Evolutionary conservation across 305 asterid genomes (phyloP), one percentile per base, ranked within the genome.

Genomic region (Fraxinus xanthoxyloides): DNA sequence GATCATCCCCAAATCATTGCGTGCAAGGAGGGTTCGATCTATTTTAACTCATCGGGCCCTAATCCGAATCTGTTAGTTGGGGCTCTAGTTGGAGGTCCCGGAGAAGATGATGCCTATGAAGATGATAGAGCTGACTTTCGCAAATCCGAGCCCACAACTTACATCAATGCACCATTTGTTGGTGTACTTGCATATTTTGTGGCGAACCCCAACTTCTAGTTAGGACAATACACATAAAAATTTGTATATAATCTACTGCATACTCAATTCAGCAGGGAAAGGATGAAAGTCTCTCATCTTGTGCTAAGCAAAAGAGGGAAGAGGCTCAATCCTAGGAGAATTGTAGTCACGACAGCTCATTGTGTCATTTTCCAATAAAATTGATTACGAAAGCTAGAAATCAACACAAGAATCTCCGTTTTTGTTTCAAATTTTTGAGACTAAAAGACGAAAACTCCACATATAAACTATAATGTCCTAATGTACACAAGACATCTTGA

Each of bases 131-230:
- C 73, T 5, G 82, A 84, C 26, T 84, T 76, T 65, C 79, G 80
- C 74, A 87, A 86, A 54, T 84, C 87, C 4, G 89, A 86, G 85
- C 85, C 89, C 12, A 84, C 87, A 76, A 84, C 89, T 61, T 86
- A 86, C 51, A 86, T 84, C 26, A 86, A 85, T 63, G 87, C 89
- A 40, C 89, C 89, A 32, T 81, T 86, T 4, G 87, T 86, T n/a
- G 89, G 87, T 19, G 83, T 86, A 56, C 82, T 84, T 76, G 89
- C 89, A 1, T 69, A 69, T 69, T 69, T 69, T 69, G 75, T 30
- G 75, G 75, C 40, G 23, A 69, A 69, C 38, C 75, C 75, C 32
- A 69, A 69, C 36, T 2, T 69, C 9, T 69, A 69, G 7, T 69
- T 30, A 13, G 40, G 23, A 69, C 75, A 69, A 12, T 28, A 26